Percentiles rank a stretch among this genome's conserved stretches.
Evolutionary conservation across 768 basidiomycete genomes (phyloP).

Genomic region (Tulasnella sp.): DNA sequence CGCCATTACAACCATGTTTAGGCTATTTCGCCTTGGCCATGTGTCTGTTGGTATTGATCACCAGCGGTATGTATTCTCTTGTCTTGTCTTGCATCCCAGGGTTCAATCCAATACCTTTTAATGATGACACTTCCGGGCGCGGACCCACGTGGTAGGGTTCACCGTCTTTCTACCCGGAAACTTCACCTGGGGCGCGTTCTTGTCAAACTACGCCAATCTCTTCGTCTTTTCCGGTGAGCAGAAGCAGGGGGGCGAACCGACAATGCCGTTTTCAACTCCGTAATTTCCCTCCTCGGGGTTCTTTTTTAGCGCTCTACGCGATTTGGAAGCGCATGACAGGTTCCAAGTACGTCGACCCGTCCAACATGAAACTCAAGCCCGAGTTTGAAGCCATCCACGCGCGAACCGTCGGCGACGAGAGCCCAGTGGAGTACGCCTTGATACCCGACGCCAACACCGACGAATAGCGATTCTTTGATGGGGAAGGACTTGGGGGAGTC

Average conservation of each 20-base stretch:
- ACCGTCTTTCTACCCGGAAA: slow-evolving; percentile 15
- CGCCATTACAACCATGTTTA: slow-evolving; percentile 7
- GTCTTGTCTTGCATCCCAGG: no score
- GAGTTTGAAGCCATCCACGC: neutral
- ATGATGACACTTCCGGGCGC: neutral
- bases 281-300: neutral
- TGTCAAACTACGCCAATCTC: slow-evolving; percentile 12
- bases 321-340: neutral
- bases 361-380: neutral
- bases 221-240: slow-evolving; percentile 13
- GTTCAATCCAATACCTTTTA: neutral
- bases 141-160: slow-evolving; percentile 10
- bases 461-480: no score
- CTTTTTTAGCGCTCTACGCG: neutral
- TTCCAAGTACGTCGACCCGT: neutral
- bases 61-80: slow-evolving; percentile 12
- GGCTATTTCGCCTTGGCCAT: slow-evolving; percentile 14
- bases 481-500: no score
- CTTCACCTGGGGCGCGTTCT: neutral
- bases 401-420: neutral
- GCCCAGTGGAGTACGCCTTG: neutral
- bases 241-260: no score
- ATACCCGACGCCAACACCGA: neutral
- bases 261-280: neutral
- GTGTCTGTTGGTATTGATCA: slow-evolving; percentile 3